Evolutionary conservation across 1,284 basidiomycete species (phyloP).

Genomic region (Fomitopsis palustris): DNA sequence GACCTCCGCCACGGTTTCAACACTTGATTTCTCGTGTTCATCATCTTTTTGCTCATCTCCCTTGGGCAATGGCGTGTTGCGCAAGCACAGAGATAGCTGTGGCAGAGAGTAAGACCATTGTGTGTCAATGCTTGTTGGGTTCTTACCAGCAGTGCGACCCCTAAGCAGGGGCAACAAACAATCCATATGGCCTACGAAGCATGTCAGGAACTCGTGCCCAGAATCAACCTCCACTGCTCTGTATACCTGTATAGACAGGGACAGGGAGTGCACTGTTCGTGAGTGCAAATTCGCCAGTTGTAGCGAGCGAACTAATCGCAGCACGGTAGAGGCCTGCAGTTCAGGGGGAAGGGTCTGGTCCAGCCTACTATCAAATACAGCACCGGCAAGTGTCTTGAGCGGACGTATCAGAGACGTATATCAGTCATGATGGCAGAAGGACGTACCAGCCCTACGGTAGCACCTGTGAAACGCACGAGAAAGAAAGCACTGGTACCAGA

Average conservation of each 20-base stretch:
- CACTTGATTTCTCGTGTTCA: neutral
- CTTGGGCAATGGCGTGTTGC: neutral
- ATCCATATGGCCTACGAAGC: neutral
- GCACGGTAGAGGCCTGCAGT: constrained; percentile 51
- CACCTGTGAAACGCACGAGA: constrained; percentile 78
- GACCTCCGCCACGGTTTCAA: neutral
- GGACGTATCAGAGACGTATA: constrained; percentile 1
- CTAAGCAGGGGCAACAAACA: neutral
- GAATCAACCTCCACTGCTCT: neutral
- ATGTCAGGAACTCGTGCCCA: neutral
- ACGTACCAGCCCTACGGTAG: constrained; percentile 72
- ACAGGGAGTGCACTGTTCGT: constrained; percentile 23
- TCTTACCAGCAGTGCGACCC: neutral
- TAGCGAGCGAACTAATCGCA: constrained; percentile 45
- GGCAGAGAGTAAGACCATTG: neutral
- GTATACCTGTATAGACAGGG: constrained; percentile 31
- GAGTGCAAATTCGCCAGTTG: constrained; percentile 35
- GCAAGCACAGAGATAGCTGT: neutral
- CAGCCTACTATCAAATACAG: constrained; percentile 60
- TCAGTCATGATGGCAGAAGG: neutral
- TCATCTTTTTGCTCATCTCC: neutral
- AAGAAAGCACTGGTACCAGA: constrained; percentile 80
- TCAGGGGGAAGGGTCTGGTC: constrained; percentile 45
- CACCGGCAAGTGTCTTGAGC: constrained; percentile 66
- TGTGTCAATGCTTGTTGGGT: constrained; percentile 7